Percentiles rank a stretch among this genome's conserved stretches.
These are phyloP conservation scores for Citrullus mucosospermus DNA, from an alignment of 306 rosid genomes.

Conservation along the genomic window DNA sequence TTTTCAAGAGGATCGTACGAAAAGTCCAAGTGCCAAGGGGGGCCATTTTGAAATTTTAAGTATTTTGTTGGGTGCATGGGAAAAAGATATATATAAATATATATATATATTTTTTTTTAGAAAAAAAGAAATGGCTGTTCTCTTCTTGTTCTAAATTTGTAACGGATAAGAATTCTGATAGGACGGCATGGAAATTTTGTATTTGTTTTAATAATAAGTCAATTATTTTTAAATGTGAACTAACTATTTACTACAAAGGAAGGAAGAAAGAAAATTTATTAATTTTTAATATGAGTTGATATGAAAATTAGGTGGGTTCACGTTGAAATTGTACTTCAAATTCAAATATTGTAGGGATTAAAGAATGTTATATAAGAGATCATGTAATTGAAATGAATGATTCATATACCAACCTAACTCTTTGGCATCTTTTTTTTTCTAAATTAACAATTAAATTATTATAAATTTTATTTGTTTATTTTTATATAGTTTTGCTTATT, in stretches of 20 bases:
- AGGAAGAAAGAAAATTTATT: neutral
- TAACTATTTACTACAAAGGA: neutral
- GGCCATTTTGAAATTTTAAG: neutral
- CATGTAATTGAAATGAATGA: neutral
- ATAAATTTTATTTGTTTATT: no score
- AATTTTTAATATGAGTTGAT: neutral
- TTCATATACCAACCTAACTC: neutral
- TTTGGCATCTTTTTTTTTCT: no score
- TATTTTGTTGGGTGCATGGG: neutral
- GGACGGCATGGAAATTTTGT: neutral
- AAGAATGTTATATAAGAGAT: neutral
- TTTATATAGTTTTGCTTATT: no score
- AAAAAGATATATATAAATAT: no score
- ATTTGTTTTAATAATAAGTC: neutral
- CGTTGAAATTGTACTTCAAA: neutral
- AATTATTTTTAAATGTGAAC: neutral
- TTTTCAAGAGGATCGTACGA: neutral
- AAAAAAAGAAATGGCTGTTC: neutral
- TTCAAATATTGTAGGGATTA: neutral
- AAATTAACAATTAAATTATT: no score
- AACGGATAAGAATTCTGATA: neutral
- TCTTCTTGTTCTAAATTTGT: neutral
- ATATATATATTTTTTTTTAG: no score
- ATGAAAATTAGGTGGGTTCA: neutral
- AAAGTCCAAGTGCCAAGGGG: neutral